phyloP scores from a whole-genome alignment of 2,329 filamentous ascomycete genomes.

The Trichoderma sp. region DNA sequence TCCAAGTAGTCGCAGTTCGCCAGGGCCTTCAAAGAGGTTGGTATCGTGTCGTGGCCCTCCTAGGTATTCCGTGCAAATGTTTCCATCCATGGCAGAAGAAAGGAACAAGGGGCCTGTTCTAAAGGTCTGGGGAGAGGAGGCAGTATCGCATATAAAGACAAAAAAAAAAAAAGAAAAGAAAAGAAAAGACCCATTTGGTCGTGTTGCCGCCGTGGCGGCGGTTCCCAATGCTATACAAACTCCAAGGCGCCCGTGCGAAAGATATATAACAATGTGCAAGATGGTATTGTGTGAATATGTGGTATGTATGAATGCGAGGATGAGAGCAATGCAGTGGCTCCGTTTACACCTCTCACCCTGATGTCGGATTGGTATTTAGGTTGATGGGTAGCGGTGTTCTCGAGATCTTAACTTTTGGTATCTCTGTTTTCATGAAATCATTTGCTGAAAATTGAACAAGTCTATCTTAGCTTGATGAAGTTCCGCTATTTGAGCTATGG shows the following conservation, averaged over 20 bases:
- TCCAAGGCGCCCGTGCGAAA: slow-evolving; percentile 32
- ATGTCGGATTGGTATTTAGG: slow-evolving; percentile 6
- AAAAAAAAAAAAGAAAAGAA: slow-evolving; percentile 9
- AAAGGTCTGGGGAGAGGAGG: slow-evolving; percentile 6
- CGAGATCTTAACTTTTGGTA: neutral
- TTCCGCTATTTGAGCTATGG: slow-evolving; percentile 17
- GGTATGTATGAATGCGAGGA: neutral
- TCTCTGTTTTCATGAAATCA: slow-evolving; percentile 16
- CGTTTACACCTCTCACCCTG: slow-evolving; percentile 8
- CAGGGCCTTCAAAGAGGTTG: slow-evolving; percentile 19
- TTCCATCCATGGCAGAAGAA: slow-evolving; percentile 16
- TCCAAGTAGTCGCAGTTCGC: slow-evolving; percentile 20
- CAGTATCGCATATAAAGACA: slow-evolving; percentile 1
- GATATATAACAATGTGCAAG: slow-evolving; percentile 25
- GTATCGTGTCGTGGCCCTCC: slow-evolving; percentile 25
- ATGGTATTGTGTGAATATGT: neutral
- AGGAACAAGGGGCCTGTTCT: slow-evolving; percentile 7
- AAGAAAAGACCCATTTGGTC: slow-evolving; percentile 10
- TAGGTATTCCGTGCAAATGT: neutral
- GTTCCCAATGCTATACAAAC: slow-evolving; percentile 36
- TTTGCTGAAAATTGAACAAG: neutral
- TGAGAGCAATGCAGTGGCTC: slow-evolving; percentile 10
- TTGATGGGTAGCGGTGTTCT: neutral
- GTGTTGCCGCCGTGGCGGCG: slow-evolving; percentile 17
- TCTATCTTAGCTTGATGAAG: slow-evolving; percentile 18